Evolutionary conservation across 495 filamentous ascomycete genomes (phyloP), one percentile per base, ranked within the genome.

Genomic region (Talaromyces liani): DNA sequence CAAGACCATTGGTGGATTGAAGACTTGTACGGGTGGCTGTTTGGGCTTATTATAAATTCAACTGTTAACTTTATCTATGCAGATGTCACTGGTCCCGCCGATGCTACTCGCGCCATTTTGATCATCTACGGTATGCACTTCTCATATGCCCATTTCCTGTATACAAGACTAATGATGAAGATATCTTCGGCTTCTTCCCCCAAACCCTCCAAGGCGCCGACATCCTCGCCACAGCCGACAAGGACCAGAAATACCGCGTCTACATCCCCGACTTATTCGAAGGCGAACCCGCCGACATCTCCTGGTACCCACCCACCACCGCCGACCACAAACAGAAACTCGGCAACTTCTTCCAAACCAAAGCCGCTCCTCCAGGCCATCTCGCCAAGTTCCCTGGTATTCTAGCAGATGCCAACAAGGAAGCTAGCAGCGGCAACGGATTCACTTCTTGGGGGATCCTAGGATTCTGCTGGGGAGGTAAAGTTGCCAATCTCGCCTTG

Each of bases 401-500:
- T 63, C 76, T 94, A 72, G 66, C 78, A 69, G 66, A 82, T 77
- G 77, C 75, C 82, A 77, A 75, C 73, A 70, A 75, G 66, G 79
- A 82, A 14, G 74, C 76, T 4, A 58, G 69, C 22, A 65, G 64
- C 45, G 75, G 67, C 10, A 45, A 56, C 31, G 16, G 75, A 31
- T 86, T 95, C 68, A 79, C 87, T 68, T 87, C 83, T 33, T 97
- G 91, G 91, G 92, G 80, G n/a, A 80, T 91, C 63, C 72, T 97
- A n/a, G 93, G 93, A 14, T 92, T 82, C 84, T 98, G 93, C 83
- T 98, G 93, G 93, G 93, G 93, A 63, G 92, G 89, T 61, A 96
- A 96, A 80, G 84, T 89, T 58, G 77, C 83, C 16, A 81, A 82
- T n/a, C 79, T 91, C n/a, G 77, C 85, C 33, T 76, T 81, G 5